These are phyloP conservation scores for Malania oleifera DNA, from an alignment of 164 flowering plant genomes.

Conservation along the genomic window DNA sequence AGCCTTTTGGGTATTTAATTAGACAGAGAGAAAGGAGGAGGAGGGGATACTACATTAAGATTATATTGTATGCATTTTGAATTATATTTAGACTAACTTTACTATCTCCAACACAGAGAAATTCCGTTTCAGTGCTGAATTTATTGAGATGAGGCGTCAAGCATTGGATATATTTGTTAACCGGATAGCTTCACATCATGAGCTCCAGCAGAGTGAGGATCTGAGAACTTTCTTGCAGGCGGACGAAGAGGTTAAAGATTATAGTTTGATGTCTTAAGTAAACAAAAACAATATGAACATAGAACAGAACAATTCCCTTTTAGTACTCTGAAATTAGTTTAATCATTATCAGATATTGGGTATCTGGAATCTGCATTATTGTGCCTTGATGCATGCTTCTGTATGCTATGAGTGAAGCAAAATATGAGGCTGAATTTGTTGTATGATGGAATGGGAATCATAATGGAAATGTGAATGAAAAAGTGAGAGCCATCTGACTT, in stretches of 20 bases:
- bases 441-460: no score
- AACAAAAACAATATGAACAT: no score
- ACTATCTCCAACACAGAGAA: slow-evolving; percentile 58
- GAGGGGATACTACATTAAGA: neutral
- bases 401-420: no score
- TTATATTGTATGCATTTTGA: neutral
- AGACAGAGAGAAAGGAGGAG: neutral
- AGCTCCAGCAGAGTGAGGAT: slow-evolving; percentile 90
- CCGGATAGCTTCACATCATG: slow-evolving; percentile 80
- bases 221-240: slow-evolving; percentile 80
- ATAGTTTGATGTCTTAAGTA: neutral
- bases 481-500: no score
- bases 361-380: no score
- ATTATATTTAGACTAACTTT: slow-evolving; percentile 6
- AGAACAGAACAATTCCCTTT: no score
- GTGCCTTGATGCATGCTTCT: no score
- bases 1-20: neutral
- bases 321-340: no score
- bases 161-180: slow-evolving; percentile 84
- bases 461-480: no score
- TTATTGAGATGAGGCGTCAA: slow-evolving; percentile 96
- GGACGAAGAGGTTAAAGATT: slow-evolving; percentile 73
- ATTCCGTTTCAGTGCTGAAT: slow-evolving; percentile 94
- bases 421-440: no score
- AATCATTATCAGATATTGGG: no score